phyloP scores from a whole-genome alignment of 495 filamentous ascomycete genomes.

The Ascobolus immersus region DNA sequence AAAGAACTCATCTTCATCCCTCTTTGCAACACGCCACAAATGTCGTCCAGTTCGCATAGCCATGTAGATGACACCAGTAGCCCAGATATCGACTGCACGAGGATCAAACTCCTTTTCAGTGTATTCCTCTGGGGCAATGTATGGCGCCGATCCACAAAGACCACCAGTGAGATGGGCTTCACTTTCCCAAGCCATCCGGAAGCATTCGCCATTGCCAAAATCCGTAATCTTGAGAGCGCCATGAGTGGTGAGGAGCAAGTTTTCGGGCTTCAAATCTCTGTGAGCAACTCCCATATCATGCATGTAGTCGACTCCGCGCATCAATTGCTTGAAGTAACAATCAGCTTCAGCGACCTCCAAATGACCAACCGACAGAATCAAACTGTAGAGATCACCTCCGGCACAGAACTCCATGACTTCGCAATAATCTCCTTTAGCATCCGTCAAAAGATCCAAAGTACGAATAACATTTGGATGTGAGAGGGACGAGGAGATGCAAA shows the following conservation, averaged over 20 bases:
- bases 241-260: slow-evolving; percentile 75
- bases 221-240: slow-evolving; percentile 97
- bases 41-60: slow-evolving; percentile 94
- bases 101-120: slow-evolving; percentile 87
- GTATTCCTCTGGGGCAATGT: slow-evolving; percentile 96
- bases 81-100: slow-evolving; percentile 90
- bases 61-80: slow-evolving; percentile 98
- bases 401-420: slow-evolving; percentile 99
- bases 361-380: slow-evolving; percentile 77
- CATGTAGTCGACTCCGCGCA: slow-evolving; percentile 98
- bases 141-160: slow-evolving; percentile 84
- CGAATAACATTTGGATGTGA: slow-evolving; percentile 97
- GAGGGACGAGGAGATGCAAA: slow-evolving; percentile 92
- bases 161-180: slow-evolving; percentile 95
- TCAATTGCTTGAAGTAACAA: slow-evolving; percentile 97
- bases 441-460: slow-evolving; percentile 80
- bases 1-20: slow-evolving; percentile 93
- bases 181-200: slow-evolving; percentile 98
- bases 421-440: slow-evolving; percentile 93
- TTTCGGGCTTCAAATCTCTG: slow-evolving; percentile 91
- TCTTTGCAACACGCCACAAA: slow-evolving; percentile 83
- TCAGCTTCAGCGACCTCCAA: slow-evolving; percentile 85
- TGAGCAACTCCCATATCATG: slow-evolving; percentile 99
- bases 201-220: slow-evolving; percentile 97
- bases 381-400: slow-evolving; percentile 84